Percentiles rank a stretch among this genome's conserved stretches.
phyloP scores from a whole-genome alignment of 305 asterid genomes.

The Solanum hybrid region DNA sequence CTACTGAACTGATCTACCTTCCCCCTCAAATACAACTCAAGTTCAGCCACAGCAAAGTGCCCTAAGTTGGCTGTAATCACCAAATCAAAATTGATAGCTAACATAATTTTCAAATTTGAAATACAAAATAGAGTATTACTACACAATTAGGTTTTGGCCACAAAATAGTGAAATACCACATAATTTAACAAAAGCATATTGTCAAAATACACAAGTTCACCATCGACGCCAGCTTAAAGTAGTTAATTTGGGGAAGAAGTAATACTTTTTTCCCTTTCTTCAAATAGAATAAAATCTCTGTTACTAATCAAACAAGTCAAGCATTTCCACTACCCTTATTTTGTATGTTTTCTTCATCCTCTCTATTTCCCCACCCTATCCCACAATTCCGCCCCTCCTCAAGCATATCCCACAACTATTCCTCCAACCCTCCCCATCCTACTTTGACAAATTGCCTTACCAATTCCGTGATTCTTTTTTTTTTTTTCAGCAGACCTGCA shows the following conservation, averaged over 20 bases:
- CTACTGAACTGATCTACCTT: not conserved
- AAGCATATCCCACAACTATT: not conserved
- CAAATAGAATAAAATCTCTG: not conserved
- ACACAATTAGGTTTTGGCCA: not conserved
- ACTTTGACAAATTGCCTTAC: not conserved
- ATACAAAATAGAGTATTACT: not conserved
- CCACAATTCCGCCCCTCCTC: not conserved
- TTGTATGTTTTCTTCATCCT: not conserved
- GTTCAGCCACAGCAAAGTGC: not conserved
- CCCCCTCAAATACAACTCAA: not conserved
- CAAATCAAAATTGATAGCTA: not conserved
- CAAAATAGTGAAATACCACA: not conserved
- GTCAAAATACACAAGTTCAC: not conserved
- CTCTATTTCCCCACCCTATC: not conserved
- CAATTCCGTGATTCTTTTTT: not conserved
- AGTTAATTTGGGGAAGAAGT: not conserved
- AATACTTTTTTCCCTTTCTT: not conserved
- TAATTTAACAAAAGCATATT: not conserved
- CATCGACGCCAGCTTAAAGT: not conserved
- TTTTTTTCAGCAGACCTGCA: not conserved
- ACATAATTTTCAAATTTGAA: not conserved
- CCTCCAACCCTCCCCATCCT: not conserved
- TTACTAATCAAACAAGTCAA: not conserved
- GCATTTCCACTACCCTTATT: not conserved
- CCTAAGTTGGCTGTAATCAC: not conserved